Base-by-base conservation (phyloP, 306 rosid species). In the Cucumis cinereus region DNA sequence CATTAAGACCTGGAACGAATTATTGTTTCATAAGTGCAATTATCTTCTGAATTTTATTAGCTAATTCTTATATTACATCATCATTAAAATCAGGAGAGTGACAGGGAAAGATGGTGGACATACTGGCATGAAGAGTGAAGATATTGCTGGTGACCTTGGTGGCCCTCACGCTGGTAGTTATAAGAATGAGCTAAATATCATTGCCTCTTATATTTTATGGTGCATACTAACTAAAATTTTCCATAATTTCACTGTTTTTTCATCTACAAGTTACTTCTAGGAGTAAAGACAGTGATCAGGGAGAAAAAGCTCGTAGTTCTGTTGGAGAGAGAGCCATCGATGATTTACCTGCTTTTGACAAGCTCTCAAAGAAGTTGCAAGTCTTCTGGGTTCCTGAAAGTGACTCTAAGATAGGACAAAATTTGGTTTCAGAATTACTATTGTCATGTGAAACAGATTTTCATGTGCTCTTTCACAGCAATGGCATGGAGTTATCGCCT, bases 321-420 rank as follows among this genome's bases (percentile, higher is more conserved):
- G 78, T 83, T 63, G 81, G 79, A 83, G 83, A 20, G 80, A 77
- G 38, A 41, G 69, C 36, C 45, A 28, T 64, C 40, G 85, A 76
- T 40, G 86, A 84, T 41, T 76, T 76, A 52, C 84, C 75, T 77
- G 79, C 89, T 77, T 77, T 74, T 84, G 82, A 47, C 55, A 85
- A 88, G 40, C 90, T 91, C 80, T 82, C 96, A 75, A 86, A 87
- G 87, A 90, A 88, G 85, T 87, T 93, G 87, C 76, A 80, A 75
- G 81, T 84, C 14, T 81, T 91, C 56, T 90, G 97, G 94, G 90
- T 82, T 76, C 80, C 88, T 50, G 82, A 88, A 52, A 77, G 69
- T 72, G 84, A 77, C 73, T 82, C 79, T 80, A 80, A 60, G 40
- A 73, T 84, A 40, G 88, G 96, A 82, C 86, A 83, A 78, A 82